Percentiles rank a stretch among this genome's conserved stretches.
Evolutionary conservation across 2,329 filamentous ascomycete species (phyloP).

Genomic region (Fonsecaea multimorphosa): DNA sequence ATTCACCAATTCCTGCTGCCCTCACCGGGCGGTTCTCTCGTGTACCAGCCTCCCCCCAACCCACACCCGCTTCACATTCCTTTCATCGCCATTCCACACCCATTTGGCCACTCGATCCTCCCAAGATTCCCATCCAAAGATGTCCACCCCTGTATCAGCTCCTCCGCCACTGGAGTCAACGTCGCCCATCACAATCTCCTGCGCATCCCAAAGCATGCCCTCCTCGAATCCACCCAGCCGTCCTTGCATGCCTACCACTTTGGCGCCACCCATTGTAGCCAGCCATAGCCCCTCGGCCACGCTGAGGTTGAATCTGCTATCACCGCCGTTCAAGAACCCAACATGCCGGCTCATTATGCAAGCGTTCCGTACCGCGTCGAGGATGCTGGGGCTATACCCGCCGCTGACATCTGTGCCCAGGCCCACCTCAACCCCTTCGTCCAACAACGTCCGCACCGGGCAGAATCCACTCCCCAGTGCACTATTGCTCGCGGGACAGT

Average conservation of each 20-base stretch:
- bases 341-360: slow-evolving; percentile 75
- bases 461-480: slow-evolving; percentile 80
- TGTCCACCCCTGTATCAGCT: slow-evolving; percentile 72
- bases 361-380: slow-evolving; percentile 83
- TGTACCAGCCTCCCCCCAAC: slow-evolving; percentile 84
- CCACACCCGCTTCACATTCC: slow-evolving; percentile 89
- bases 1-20: no score
- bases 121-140: slow-evolving; percentile 93
- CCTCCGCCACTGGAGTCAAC: slow-evolving; percentile 39
- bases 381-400: slow-evolving; percentile 79
- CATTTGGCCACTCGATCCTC: slow-evolving; percentile 88
- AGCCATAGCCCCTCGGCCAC: slow-evolving; percentile 87
- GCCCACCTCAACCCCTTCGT: slow-evolving; percentile 77
- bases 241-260: slow-evolving; percentile 74
- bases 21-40: slow-evolving; percentile 45
- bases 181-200: slow-evolving; percentile 65
- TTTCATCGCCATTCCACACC: slow-evolving; percentile 91
- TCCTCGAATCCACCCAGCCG: slow-evolving; percentile 80
- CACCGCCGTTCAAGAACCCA: slow-evolving; percentile 56
- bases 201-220: slow-evolving; percentile 90
- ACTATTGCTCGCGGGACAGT: slow-evolving; percentile 88
- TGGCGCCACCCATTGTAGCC: slow-evolving; percentile 84
- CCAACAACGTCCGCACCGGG: slow-evolving; percentile 74
- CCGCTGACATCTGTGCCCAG: slow-evolving; percentile 91
- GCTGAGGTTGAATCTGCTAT: slow-evolving; percentile 45